phyloP scores from a whole-genome alignment of 2,329 filamentous ascomycete species.

The Pyrenochaeta sp. region DNA sequence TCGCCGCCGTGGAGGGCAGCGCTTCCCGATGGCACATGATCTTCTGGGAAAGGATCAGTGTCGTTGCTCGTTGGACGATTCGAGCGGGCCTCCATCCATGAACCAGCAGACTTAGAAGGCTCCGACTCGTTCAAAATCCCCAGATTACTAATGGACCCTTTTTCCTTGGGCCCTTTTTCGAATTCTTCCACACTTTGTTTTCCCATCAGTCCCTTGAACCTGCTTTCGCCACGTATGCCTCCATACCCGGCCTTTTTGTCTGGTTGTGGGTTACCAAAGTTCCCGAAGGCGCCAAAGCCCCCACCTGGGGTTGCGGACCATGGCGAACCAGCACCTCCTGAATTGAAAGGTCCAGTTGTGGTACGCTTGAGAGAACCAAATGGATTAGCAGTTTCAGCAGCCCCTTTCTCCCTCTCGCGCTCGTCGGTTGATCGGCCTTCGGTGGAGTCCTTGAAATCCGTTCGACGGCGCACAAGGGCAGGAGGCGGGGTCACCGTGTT shows the following conservation, averaged over 20 bases:
- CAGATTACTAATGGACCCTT: conserved; percentile 60
- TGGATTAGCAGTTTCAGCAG: conserved; percentile 52
- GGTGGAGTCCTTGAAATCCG: conserved; percentile 64
- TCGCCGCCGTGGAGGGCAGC: conserved; percentile 79
- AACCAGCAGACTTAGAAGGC: conserved; percentile 55
- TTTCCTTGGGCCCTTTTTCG: conserved; percentile 60
- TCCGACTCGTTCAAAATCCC: conserved; percentile 62
- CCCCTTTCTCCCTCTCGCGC: conserved; percentile 56
- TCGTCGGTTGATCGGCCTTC: conserved; percentile 56
- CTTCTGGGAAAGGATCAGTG: conserved; percentile 76
- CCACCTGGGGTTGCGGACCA: conserved; percentile 68
- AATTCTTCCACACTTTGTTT: conserved; percentile 77
- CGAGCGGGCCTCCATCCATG: conserved; percentile 59
- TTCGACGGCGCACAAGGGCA: conserved; percentile 66
- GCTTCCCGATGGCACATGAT: conserved; percentile 69
- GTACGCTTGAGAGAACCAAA: conserved; percentile 65
- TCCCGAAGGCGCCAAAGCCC: conserved; percentile 84
- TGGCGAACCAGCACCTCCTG: conserved; percentile 60
- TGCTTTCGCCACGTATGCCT: conserved; percentile 76
- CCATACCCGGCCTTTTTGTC: conserved; percentile 77
- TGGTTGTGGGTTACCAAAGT: conserved; percentile 68
- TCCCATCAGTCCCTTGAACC: conserved; percentile 83
- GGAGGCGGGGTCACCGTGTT: conserved; percentile 67
- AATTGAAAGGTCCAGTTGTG: conserved; percentile 61
- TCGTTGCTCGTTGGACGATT: conserved; percentile 65